Evolutionary conservation across 768 basidiomycete genomes (phyloP), one percentile per base, ranked within the genome.

Genomic region (Paxillus rubicundulus): DNA sequence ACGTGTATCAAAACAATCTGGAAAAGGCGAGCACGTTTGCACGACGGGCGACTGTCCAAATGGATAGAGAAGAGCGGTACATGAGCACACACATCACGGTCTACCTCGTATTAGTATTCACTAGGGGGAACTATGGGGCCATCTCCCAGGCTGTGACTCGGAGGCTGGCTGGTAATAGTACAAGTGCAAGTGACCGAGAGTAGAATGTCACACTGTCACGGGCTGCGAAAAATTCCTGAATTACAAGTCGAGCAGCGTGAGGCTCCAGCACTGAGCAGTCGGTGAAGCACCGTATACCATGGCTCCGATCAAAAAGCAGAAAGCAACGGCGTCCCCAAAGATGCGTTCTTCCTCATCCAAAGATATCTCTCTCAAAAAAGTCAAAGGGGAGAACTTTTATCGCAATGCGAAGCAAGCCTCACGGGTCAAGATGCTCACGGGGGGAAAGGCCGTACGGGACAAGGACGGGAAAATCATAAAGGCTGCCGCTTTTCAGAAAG

Each of bases 351-450:
- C 72, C 10, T 77, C 81, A n/a, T 74, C 77, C 20, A 74, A 77
- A n/a, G 74, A 77, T 14, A 59, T 80, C 1, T 75, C 82, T 4
- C 74, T 90, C 40, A 81, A 82, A 59, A 86, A 78, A 68, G 81
- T 88, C 58, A 93, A 92, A 67, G 95, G 94, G 65, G 93, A 97
- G 76, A 99, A 96, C 70, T 98, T 98, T 76, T 99, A 97, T 74
- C 90, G 94, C 71, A 84, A 94, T 87, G 94, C 92, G 40, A 98
- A 98, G 68, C 78, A 84, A 63, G 92, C 85, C 34, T 74, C 77
- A 28, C 77, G 87, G 54, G 82, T 94, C 49, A 98, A 97, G 77
- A 88, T 99, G 87, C 82, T 97, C 62, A 89, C 80, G 52, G 88
- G 95, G 54, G 93, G 93, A 34, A 94, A 94, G 74, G 84, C 96